phyloP scores from a whole-genome alignment of 495 filamentous ascomycete genomes.

The Penicillium atrosanguineum region DNA sequence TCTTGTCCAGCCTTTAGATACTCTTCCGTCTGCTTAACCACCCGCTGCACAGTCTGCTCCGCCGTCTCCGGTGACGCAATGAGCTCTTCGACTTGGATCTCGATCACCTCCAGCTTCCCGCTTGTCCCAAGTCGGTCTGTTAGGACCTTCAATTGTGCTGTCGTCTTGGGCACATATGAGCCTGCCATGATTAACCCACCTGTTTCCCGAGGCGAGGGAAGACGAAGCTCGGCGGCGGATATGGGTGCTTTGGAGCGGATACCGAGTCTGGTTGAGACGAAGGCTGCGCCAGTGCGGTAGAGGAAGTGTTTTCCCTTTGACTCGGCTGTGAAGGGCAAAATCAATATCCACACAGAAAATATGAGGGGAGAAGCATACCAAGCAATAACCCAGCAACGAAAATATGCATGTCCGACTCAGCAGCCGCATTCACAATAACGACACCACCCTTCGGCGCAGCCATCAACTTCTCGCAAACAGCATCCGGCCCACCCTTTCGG shows the following conservation, averaged over 20 bases:
- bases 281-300: slow-evolving; percentile 53
- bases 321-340: slow-evolving; percentile 27
- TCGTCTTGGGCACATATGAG: slow-evolving; percentile 56
- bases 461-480: slow-evolving; percentile 39
- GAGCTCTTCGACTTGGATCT: slow-evolving; percentile 44
- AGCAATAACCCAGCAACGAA: slow-evolving; percentile 45
- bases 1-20: slow-evolving; percentile 35
- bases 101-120: slow-evolving; percentile 42
- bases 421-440: slow-evolving; percentile 50
- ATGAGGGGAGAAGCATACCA: slow-evolving; percentile 17
- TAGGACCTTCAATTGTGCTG: slow-evolving; percentile 44
- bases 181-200: slow-evolving; percentile 53
- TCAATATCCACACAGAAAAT: background rate
- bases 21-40: slow-evolving; percentile 28
- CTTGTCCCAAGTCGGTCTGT: slow-evolving; percentile 29
- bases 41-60: slow-evolving; percentile 17
- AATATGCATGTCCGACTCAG: slow-evolving; percentile 53
- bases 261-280: slow-evolving; percentile 53
- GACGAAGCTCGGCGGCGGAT: slow-evolving; percentile 35
- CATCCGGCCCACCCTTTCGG: slow-evolving; percentile 34
- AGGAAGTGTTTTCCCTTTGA: slow-evolving; percentile 46
- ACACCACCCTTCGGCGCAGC: slow-evolving; percentile 33
- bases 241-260: slow-evolving; percentile 47
- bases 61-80: slow-evolving; percentile 31
- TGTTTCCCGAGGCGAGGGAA: slow-evolving; percentile 29